A percentile compares a stretch with the other conserved stretches of the same genome.
Conservation (phyloP, 192 early-diverging fungal species). For the Coemansia sp. region DNA sequence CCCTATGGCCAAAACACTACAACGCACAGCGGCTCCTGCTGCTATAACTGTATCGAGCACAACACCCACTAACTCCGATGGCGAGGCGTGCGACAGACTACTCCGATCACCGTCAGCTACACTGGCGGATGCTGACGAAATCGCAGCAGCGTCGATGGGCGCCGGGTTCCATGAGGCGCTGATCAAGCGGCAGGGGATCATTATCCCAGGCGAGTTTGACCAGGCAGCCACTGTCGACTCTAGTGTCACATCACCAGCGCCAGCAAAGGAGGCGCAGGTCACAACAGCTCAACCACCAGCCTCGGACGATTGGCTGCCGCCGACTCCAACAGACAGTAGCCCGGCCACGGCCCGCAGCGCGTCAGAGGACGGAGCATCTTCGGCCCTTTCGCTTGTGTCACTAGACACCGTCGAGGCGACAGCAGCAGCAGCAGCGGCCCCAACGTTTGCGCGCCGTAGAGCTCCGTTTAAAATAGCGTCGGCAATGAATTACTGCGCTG, state of each 20-base stretch:
- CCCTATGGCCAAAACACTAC: slow-evolving; percentile 20
- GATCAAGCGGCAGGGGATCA: slow-evolving; percentile 27
- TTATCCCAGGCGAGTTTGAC: slow-evolving; percentile 18
- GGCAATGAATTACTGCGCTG: slow-evolving; percentile 2
- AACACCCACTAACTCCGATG: not conserved
- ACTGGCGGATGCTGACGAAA: slow-evolving; percentile 15
- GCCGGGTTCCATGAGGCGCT: not conserved
- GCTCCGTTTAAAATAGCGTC: slow-evolving; percentile 14
- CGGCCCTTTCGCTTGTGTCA: not conserved
- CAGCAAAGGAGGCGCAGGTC: slow-evolving; percentile 15
- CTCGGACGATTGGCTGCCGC: slow-evolving; percentile 5
- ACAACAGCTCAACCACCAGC: not conserved
- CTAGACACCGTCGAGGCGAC: not conserved
- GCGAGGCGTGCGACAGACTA: not conserved
- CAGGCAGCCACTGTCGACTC: not conserved
- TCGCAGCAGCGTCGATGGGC: not conserved
- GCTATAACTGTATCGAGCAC: not conserved
- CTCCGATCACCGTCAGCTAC: slow-evolving; percentile 15
- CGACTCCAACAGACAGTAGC: slow-evolving; percentile 39
- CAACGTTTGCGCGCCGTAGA: slow-evolving; percentile 13
- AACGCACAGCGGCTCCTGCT: slow-evolving; percentile 1
- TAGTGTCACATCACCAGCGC: slow-evolving; percentile 7
- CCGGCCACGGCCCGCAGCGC: slow-evolving; percentile 13
- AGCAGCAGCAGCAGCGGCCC: not conserved
- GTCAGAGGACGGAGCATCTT: slow-evolving; percentile 13